These are phyloP conservation scores for Hippophae rhamnoides DNA, from an alignment of 306 rosid genomes.

Conservation along the genomic window DNA sequence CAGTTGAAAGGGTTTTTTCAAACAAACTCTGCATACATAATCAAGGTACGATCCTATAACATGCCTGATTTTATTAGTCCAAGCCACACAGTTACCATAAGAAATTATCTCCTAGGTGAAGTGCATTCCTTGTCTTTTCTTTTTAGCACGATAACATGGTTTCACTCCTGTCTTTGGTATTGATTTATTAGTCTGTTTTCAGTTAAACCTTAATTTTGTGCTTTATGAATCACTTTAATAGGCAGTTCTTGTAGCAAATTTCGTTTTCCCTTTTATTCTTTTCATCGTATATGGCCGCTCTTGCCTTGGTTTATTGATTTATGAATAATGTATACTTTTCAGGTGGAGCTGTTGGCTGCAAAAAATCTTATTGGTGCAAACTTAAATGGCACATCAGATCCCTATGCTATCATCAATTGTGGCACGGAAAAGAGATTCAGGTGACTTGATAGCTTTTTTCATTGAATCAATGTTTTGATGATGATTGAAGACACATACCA, in stretches of 20 bases:
- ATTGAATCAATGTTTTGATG: conserved; percentile 2
- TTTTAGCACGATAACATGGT: conserved; percentile 12
- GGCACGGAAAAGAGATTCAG: conserved; percentile 91
- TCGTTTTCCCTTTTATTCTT: too few relatives aligned
- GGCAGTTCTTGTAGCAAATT: too few relatives aligned
- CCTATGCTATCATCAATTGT: conserved; percentile 87
- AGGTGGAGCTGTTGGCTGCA: conserved; percentile 96
- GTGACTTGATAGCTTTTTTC: conserved; percentile 22
- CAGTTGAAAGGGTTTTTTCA: conserved; percentile 51
- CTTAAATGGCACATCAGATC: conserved; percentile 95
- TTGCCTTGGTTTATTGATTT: conserved; percentile 9
- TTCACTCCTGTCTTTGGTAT: background rate
- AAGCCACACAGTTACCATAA: conserved; percentile 5
- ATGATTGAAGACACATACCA: conserved; percentile 1
- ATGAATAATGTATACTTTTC: conserved; percentile 18
- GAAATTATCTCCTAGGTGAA: background rate
- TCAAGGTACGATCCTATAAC: conserved; percentile 53
- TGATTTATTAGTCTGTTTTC: too few relatives aligned
- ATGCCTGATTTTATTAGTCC: conserved; percentile 12
- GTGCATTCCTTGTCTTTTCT: background rate
- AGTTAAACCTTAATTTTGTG: too few relatives aligned
- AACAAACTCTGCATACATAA: conserved; percentile 50
- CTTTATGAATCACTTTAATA: too few relatives aligned
- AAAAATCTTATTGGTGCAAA: conserved; percentile 90
- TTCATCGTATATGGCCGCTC: background rate